These are phyloP conservation scores for Citrus inodora DNA, from an alignment of 345 rosid genomes.

Conservation along the genomic window DNA sequence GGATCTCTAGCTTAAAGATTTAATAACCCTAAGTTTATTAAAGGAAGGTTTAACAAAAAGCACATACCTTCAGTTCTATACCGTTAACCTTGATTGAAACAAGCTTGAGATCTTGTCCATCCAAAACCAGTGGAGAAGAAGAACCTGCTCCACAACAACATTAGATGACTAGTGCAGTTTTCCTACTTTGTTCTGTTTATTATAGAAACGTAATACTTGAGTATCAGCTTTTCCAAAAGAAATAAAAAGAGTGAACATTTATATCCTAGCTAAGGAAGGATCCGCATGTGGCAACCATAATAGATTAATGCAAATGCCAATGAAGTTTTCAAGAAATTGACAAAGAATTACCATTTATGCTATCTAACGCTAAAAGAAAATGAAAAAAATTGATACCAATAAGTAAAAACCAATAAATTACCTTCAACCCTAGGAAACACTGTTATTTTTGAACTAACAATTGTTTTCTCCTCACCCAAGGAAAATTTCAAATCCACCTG, in stretches of 20 bases:
- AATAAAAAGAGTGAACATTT: background rate
- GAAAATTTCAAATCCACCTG: conserved; percentile 84
- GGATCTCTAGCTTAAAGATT: background rate
- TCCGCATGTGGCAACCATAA: background rate
- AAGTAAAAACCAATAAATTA: conserved; percentile 16
- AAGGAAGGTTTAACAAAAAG: background rate
- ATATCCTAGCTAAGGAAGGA: background rate
- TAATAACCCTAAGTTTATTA: background rate
- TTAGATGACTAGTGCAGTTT: background rate
- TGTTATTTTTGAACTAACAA: conserved; percentile 76
- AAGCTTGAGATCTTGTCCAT: conserved; percentile 78
- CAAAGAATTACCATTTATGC: background rate
- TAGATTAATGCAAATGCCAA: background rate
- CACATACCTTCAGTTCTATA: conserved; percentile 63
- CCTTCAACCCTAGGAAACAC: conserved; percentile 82
- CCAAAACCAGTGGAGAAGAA: conserved; percentile 69
- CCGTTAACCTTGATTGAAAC: conserved; percentile 67
- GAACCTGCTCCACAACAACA: conserved; percentile 46
- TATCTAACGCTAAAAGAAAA: background rate
- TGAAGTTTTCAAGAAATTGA: background rate
- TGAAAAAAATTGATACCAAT: background rate
- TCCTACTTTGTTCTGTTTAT: too few species aligned
- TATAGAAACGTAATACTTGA: background rate
- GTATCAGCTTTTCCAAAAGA: background rate
- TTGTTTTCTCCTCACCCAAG: conserved; percentile 92